phyloP scores from a whole-genome alignment of 441 rosid species.

The Pelargonium citronellum region DNA sequence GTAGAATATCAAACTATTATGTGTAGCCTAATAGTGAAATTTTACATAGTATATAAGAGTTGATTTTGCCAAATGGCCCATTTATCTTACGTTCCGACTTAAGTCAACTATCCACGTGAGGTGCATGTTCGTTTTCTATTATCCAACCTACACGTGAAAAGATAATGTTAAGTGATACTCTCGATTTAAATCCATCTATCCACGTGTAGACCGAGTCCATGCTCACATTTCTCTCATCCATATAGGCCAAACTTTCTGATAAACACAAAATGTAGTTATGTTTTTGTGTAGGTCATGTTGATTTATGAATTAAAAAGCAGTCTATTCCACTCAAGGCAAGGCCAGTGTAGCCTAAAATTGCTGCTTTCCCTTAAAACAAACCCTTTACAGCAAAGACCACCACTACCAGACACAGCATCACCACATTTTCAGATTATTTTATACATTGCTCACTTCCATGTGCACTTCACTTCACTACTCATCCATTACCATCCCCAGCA shows the following conservation, averaged over 20 bases:
- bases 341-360: not conserved
- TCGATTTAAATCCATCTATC: too few species aligned
- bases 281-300: slow-evolving; percentile 3
- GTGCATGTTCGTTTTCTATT: too few species aligned
- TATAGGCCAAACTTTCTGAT: not conserved
- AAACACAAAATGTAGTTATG: not conserved
- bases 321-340: not conserved
- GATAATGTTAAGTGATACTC: too few species aligned
- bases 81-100: too few species aligned
- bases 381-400: not conserved
- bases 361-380: not conserved
- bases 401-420: not conserved
- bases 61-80: too few species aligned
- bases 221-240: too few species aligned
- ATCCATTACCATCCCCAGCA: not conserved
- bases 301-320: not conserved
- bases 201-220: too few species aligned
- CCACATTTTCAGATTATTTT: not conserved
- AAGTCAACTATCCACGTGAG: too few species aligned
- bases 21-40: too few species aligned
- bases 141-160: too few species aligned
- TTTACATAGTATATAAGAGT: too few species aligned
- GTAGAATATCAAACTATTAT: too few species aligned
- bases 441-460: not conserved
- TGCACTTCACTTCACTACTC: not conserved